Evolutionary conservation across 371 early-diverging fungal species (phyloP).

Genomic region (Blakeslea trispora): DNA sequence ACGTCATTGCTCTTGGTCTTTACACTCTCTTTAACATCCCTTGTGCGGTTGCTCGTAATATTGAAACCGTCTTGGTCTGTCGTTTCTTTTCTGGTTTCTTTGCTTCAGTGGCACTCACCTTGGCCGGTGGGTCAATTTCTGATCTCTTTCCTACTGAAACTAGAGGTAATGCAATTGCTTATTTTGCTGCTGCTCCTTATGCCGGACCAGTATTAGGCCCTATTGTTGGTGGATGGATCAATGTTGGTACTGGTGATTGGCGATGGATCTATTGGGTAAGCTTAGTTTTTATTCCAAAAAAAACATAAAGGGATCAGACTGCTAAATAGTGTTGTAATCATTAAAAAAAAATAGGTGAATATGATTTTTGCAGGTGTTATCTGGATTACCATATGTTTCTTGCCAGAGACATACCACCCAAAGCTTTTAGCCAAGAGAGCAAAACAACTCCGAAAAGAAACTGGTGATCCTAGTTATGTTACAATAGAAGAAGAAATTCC

Average conservation of each 20-base stretch:
- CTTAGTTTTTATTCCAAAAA: not conserved
- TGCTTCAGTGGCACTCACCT: constrained; percentile 37
- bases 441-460: constrained; percentile 28
- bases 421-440: constrained; percentile 34
- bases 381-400: constrained; percentile 36
- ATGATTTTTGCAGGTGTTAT: constrained; percentile 43
- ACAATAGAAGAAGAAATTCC: constrained; percentile 43
- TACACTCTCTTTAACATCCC: constrained; percentile 46
- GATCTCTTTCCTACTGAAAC: constrained; percentile 40
- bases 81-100: constrained; percentile 51
- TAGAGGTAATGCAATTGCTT: constrained; percentile 48
- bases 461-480: constrained; percentile 36
- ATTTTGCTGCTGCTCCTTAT: constrained; percentile 52
- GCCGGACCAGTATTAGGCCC: constrained; percentile 51
- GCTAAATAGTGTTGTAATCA: not conserved
- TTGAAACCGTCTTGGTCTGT: constrained; percentile 40
- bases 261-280: constrained; percentile 53
- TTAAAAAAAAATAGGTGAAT: constrained; percentile 28
- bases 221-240: constrained; percentile 49
- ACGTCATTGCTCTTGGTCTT: constrained; percentile 32
- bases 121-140: constrained; percentile 48
- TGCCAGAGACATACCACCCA: constrained; percentile 52
- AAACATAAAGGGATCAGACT: no score
- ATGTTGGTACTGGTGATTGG: constrained; percentile 42
- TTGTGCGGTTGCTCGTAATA: constrained; percentile 43